Base-by-base conservation (phyloP, 2,329 filamentous ascomycete genomes). In the Fusarium fracticaudum region DNA sequence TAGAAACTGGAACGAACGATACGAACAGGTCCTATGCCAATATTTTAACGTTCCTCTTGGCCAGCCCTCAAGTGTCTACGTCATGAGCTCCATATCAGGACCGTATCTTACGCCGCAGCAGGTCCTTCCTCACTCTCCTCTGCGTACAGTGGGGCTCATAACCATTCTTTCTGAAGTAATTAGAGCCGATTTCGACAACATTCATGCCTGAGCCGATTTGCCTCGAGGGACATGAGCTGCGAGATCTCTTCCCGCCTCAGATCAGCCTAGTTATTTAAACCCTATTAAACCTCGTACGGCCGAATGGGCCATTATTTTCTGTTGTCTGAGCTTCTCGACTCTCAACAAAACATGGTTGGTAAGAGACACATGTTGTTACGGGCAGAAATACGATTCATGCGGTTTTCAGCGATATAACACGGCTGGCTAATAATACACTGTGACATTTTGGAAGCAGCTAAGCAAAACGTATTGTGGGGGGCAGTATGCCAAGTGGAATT, bases 401-500 rank as follows among this genome's bases (percentile, higher is more conserved):
- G n/a, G 31, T 53, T 35, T 53, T 53, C n/a, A 14, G 31, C n/a
- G 48, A 35, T 35, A 14, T n/a, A 29, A n/a, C 31, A 8, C 22
- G 22, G 43, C 44, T 26, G 8, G 33, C 40, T 45, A 37, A 35
- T 29, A 51, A 35, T 35, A 15, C 31, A 40, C 10, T 20, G 45
- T 22, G 41, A 37, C 37, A 41, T 35, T 37, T 11, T 26, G 37
- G 40, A 26, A 35, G 43, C 41, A 57, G 24, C 51, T 45, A 48
- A 50, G 48, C n/a, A 35, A 53, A 51, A 20, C 26, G 20, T 41
- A 24, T 48, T 43, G 44, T 41, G 43, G 48, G 38, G 48, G 29
- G 12, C 53, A 58, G 51, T 33, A 41, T 62, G 43, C 40, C 60
- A 70, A 57, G 67, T 24, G 38, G 31, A 53, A 71, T 45, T 57